phyloP scores from a whole-genome alignment of 495 filamentous ascomycete genomes.

The Penicillium odoratum region DNA sequence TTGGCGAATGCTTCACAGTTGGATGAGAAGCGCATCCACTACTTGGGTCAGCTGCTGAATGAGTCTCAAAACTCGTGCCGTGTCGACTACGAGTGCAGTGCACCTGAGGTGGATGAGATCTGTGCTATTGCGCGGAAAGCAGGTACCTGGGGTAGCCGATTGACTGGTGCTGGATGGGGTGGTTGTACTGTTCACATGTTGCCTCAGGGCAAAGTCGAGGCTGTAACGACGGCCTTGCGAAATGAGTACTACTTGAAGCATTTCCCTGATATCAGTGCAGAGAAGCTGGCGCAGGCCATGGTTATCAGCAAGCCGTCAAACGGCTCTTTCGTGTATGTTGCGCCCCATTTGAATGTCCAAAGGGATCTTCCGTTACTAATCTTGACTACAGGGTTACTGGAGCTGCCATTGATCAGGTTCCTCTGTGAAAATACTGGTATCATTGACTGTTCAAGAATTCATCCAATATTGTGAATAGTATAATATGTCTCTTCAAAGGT shows the following conservation, averaged over 20 bases:
- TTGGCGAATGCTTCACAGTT: constrained; percentile 55
- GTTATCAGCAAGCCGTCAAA: constrained; percentile 81
- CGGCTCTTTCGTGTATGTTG: constrained; percentile 48
- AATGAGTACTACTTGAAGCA: constrained; percentile 77
- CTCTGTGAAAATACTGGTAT: constrained; percentile 15
- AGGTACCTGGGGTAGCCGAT: constrained; percentile 79
- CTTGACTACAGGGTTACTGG: constrained; percentile 37
- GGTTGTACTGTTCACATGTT: constrained; percentile 94
- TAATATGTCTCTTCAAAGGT: background rate
- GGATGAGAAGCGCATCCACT: constrained; percentile 60
- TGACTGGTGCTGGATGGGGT: constrained; percentile 97
- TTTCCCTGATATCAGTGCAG: constrained; percentile 66
- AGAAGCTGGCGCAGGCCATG: constrained; percentile 75
- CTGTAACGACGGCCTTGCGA: constrained; percentile 72
- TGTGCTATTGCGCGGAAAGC: constrained; percentile 74
- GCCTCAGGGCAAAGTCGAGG: constrained; percentile 80
- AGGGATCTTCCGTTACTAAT: constrained; percentile 13
- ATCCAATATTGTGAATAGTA: background rate
- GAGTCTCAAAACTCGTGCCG: constrained; percentile 85
- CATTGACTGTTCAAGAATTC: background rate
- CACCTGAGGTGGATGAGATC: constrained; percentile 83
- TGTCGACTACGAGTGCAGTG: constrained; percentile 84
- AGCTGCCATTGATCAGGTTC: constrained; percentile 40
- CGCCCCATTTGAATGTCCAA: background rate
- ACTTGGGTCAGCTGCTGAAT: constrained; percentile 84